Conservation (phyloP, 75 land plant genomes). For the Adiantum capillusveneris region DNA sequence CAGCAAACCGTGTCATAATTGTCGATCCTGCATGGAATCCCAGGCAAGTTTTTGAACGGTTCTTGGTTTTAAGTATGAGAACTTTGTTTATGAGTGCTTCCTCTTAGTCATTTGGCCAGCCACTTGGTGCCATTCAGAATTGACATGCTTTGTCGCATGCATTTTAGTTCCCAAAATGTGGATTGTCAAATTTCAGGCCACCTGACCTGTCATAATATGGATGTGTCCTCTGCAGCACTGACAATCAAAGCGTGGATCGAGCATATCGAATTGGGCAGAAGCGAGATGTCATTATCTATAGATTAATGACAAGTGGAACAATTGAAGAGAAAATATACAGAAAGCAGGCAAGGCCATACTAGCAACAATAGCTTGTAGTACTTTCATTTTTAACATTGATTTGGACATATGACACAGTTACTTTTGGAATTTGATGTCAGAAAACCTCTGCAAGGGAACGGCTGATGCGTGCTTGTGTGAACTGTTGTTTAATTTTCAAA, state of each 20-base stretch:
- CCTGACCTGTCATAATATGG: too few species aligned
- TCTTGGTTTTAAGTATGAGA: not conserved
- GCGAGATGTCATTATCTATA: slow-evolving; percentile 88
- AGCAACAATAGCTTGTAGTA: too few species aligned
- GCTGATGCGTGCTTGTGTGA: too few species aligned
- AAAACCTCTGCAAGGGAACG: too few species aligned
- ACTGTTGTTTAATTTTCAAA: too few species aligned
- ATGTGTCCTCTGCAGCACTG: slow-evolving; percentile 57
- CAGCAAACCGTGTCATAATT: slow-evolving; percentile 96
- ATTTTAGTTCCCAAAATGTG: too few species aligned
- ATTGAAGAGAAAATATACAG: slow-evolving; percentile 95
- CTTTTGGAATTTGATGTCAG: too few species aligned
- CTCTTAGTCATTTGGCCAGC: not conserved
- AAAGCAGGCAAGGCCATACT: slow-evolving; percentile 71
- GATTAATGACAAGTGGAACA: slow-evolving; percentile 95
- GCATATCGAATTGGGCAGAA: slow-evolving; percentile 97
- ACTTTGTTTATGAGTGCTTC: not conserved
- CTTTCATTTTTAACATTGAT: too few species aligned
- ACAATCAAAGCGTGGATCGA: slow-evolving; percentile 98
- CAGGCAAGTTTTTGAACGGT: slow-evolving; percentile 32
- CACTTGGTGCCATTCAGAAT: too few species aligned
- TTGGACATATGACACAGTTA: too few species aligned
- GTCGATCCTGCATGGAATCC: slow-evolving; percentile 99
- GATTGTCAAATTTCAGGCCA: too few species aligned
- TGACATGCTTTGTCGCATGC: too few species aligned